These are phyloP conservation scores for Pseudopediastrum boryanum DNA, from an alignment of 139 green algal genomes.

Conservation along the genomic window DNA sequence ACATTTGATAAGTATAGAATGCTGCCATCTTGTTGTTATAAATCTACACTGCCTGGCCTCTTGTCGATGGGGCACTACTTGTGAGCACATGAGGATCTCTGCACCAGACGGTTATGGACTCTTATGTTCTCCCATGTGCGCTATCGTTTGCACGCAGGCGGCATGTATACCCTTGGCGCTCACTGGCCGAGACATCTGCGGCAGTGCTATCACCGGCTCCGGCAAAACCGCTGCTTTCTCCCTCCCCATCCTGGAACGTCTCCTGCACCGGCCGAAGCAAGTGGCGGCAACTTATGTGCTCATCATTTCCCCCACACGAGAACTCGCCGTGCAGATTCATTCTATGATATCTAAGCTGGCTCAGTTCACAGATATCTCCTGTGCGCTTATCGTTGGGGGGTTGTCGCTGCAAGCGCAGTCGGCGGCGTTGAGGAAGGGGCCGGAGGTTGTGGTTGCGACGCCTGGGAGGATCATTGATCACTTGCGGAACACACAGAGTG, in stretches of 20 bases:
- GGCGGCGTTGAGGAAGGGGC: slow-evolving; percentile 67
- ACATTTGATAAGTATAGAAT: too few relatives aligned
- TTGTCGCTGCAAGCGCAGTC: slow-evolving; percentile 89
- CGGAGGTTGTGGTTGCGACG: slow-evolving; percentile 94
- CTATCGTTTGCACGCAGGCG: slow-evolving; percentile 61
- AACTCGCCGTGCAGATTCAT: slow-evolving; percentile 94
- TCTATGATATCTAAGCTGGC: slow-evolving; percentile 92
- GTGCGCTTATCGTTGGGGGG: slow-evolving; percentile 92
- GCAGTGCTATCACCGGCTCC: slow-evolving; percentile 92
- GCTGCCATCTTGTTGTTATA: background rate
- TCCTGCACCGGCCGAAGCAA: slow-evolving; percentile 83
- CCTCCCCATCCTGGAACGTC: slow-evolving; percentile 91
- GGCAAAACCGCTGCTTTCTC: slow-evolving; percentile 98
- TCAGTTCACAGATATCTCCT: slow-evolving; percentile 92
- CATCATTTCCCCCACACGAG: slow-evolving; percentile 88
- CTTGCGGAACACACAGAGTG: slow-evolving; percentile 54
- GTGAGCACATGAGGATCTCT: too few relatives aligned
- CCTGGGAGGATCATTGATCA: slow-evolving; percentile 94
- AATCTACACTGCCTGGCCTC: too few relatives aligned
- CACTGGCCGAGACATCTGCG: slow-evolving; percentile 93
- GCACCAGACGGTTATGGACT: slow-evolving; percentile 11
- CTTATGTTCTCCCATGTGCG: slow-evolving; percentile 21
- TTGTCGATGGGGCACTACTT: too few relatives aligned
- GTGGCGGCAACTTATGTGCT: slow-evolving; percentile 77
- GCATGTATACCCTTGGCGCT: slow-evolving; percentile 94